Evolutionary conservation across 192 early-diverging fungal species (phyloP).

Genomic region (Coemansia sp.): DNA sequence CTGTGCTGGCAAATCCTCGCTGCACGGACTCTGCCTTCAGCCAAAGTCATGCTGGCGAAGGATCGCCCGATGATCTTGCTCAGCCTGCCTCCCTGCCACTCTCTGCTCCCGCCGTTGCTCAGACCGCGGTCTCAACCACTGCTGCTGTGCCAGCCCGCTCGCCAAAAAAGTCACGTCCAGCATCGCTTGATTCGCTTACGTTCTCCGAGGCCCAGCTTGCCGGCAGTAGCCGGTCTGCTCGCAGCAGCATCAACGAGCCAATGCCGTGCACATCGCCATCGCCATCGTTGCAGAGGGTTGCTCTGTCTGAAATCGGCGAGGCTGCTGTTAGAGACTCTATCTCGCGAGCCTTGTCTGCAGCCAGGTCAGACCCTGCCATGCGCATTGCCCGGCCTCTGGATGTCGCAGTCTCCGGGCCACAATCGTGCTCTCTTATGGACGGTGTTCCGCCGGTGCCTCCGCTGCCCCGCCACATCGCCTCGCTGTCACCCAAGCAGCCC

Average conservation of each 20-base stretch:
- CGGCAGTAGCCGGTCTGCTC: constrained; percentile 27
- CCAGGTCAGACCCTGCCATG: not conserved
- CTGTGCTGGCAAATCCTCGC: not conserved
- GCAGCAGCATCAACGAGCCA: constrained; percentile 24
- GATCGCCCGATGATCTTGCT: constrained; percentile 12
- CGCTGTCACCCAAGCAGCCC: not conserved
- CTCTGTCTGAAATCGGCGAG: constrained; percentile 18
- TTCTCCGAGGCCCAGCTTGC: constrained; percentile 23
- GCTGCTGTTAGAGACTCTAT: constrained; percentile 20
- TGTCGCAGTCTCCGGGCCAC: not conserved
- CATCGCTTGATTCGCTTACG: constrained; percentile 33
- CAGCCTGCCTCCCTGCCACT: not conserved
- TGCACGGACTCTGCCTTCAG: constrained; percentile 5
- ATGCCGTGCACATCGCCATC: constrained; percentile 1
- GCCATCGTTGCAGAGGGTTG: constrained; percentile 8
- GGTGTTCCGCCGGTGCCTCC: constrained; percentile 39
- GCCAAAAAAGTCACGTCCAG: constrained; percentile 22
- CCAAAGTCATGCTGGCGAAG: constrained; percentile 6
- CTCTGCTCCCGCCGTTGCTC: not conserved
- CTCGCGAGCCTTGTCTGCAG: constrained; percentile 5
- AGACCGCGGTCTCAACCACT: constrained; percentile 8
- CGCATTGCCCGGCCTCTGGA: not conserved
- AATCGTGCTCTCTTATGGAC: not conserved
- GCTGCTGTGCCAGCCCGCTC: constrained; percentile 2
- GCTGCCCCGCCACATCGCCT: constrained; percentile 21